Conservation (phyloP, 139 green algal genomes). For the Ettlia oleoabundans region DNA sequence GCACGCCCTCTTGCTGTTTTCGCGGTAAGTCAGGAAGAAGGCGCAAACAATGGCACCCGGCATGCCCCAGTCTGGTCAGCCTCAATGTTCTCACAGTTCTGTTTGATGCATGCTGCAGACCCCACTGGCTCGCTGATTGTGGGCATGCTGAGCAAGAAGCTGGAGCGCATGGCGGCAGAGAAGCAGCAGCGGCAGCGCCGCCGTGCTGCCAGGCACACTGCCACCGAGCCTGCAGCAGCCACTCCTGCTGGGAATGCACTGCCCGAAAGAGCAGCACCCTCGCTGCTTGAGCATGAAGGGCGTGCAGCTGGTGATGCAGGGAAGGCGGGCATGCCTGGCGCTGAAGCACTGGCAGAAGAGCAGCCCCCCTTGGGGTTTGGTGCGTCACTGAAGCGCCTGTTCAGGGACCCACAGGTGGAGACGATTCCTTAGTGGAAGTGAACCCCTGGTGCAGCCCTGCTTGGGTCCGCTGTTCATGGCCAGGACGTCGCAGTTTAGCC, state of each 20-base stretch:
- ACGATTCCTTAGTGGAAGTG: too few species aligned
- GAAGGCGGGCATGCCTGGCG: not conserved
- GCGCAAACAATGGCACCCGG: too few species aligned
- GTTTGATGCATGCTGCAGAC: too few species aligned
- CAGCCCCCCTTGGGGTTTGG: not conserved
- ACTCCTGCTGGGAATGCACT: not conserved
- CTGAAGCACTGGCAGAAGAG: too few species aligned
- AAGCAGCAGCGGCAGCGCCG: constrained; percentile 12
- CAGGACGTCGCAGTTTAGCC: not conserved
- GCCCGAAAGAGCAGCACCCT: not conserved
- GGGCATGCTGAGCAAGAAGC: constrained; percentile 35
- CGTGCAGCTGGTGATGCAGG: not conserved
- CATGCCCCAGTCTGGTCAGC: too few species aligned
- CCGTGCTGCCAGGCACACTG: not conserved
- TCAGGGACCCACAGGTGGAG: not conserved
- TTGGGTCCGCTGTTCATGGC: too few species aligned
- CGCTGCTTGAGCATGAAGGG: not conserved
- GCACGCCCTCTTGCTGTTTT: too few species aligned
- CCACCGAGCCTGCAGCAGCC: not conserved
- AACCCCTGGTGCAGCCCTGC: too few species aligned
- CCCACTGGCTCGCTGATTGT: constrained; percentile 22
- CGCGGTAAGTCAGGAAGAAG: too few species aligned
- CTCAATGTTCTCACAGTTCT: too few species aligned
- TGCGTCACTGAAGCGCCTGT: not conserved
- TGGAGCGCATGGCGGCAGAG: constrained; percentile 30